phyloP scores from a whole-genome alignment of 371 early-diverging fungal species.

The Lichtheimia ramosa region DNA sequence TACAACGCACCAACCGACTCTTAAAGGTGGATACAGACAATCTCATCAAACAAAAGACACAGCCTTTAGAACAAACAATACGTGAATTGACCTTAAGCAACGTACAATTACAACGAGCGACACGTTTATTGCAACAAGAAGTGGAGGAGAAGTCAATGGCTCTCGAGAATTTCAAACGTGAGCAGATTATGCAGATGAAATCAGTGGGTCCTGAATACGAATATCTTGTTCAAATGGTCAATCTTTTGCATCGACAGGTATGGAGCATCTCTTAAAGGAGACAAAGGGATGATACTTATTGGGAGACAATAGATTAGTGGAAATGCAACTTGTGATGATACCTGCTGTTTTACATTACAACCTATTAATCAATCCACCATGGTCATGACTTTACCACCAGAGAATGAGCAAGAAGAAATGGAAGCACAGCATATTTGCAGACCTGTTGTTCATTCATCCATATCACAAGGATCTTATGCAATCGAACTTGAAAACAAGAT shows the following conservation, averaged over 20 bases:
- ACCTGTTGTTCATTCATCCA: constrained; percentile 47
- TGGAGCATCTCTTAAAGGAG: neutral
- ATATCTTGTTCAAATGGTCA: constrained; percentile 55
- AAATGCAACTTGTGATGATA: constrained; percentile 44
- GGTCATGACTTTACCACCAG: constrained; percentile 49
- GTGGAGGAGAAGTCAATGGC: constrained; percentile 34
- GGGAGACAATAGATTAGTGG: constrained; percentile 35
- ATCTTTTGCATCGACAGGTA: constrained; percentile 51
- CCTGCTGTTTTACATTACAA: constrained; percentile 47
- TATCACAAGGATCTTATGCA: constrained; percentile 48
- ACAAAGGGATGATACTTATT: neutral
- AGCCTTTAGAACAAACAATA: constrained; percentile 40
- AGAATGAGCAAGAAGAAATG: constrained; percentile 33
- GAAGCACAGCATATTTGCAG: constrained; percentile 55
- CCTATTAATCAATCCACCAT: constrained; percentile 48
- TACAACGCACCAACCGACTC: constrained; percentile 49
- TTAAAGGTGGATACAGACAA: constrained; percentile 53
- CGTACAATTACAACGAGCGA: constrained; percentile 44
- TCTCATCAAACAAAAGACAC: constrained; percentile 49
- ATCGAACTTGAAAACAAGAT: constrained; percentile 46
- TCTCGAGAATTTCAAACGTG: constrained; percentile 20
- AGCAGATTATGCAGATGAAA: constrained; percentile 47
- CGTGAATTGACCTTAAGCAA: constrained; percentile 40
- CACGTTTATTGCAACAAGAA: constrained; percentile 41
- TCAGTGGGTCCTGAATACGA: constrained; percentile 55